A percentile compares a stretch with the other conserved stretches of the same genome.
phyloP scores from a whole-genome alignment of 495 filamentous ascomycete genomes.

The Podospora australis region DNA sequence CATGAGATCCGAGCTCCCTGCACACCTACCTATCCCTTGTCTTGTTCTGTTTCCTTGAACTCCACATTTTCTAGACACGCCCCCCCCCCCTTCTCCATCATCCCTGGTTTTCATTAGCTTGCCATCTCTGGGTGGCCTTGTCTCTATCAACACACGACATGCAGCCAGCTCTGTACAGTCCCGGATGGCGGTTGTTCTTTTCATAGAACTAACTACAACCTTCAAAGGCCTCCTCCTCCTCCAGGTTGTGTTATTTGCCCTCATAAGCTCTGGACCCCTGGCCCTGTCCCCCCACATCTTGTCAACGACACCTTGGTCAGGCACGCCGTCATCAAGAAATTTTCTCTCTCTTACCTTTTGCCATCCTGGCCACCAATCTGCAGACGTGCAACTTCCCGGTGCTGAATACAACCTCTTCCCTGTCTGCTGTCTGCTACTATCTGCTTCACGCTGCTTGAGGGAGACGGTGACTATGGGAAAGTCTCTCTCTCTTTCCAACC shows the following conservation, averaged over 20 bases:
- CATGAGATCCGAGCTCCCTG: slow-evolving; percentile 22
- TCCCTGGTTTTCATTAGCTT: slow-evolving; percentile 6
- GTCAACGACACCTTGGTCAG: not conserved
- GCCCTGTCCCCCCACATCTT: slow-evolving; percentile 21
- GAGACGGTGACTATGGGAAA: slow-evolving; percentile 37
- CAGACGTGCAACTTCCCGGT: slow-evolving; percentile 33
- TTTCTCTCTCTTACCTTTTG: slow-evolving; percentile 12
- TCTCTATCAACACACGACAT: slow-evolving; percentile 14
- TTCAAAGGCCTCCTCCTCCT: slow-evolving; percentile 14
- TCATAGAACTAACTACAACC: slow-evolving; percentile 15
- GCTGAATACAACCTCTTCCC: slow-evolving; percentile 32
- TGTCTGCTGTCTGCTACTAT: slow-evolving; percentile 13
- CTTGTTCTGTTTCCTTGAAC: slow-evolving; percentile 21
- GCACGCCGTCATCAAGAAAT: slow-evolving; percentile 19
- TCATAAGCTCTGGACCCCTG: slow-evolving; percentile 21
- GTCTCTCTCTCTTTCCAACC: slow-evolving; percentile 27
- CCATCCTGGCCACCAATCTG: slow-evolving; percentile 18
- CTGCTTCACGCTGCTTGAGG: slow-evolving; percentile 25
- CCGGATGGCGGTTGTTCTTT: slow-evolving; percentile 12
- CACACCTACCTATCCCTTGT: slow-evolving; percentile 10
- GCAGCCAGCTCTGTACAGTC: slow-evolving; percentile 19
- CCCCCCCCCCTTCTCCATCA: slow-evolving; percentile 7
- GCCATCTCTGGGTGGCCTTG: slow-evolving; percentile 5
- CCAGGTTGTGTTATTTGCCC: slow-evolving; percentile 13
- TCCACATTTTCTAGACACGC: slow-evolving; percentile 16